Evolutionary conservation across 345 rosid genomes (phyloP).

Genomic region (Nephelium lappaceum): DNA sequence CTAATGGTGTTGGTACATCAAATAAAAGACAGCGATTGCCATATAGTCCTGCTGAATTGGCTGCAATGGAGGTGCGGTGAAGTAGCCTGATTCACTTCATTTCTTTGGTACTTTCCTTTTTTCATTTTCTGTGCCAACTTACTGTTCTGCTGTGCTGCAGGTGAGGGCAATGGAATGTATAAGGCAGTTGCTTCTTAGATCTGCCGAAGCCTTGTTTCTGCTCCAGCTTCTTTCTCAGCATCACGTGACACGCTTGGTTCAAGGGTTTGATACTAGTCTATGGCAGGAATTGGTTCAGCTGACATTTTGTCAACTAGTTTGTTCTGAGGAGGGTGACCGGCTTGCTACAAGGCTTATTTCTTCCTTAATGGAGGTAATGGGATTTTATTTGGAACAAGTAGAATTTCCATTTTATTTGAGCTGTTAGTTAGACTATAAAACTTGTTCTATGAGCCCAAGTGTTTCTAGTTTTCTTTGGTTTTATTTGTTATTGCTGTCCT

Average conservation of each 20-base stretch:
- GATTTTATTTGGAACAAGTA: background rate
- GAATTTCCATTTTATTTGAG: background rate
- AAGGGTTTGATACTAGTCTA: constrained; percentile 69
- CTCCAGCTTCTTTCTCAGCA: constrained; percentile 90
- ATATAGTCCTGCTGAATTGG: constrained; percentile 86
- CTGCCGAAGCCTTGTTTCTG: constrained; percentile 94
- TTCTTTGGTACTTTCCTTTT: constrained; percentile 8
- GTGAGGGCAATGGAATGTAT: constrained; percentile 97
- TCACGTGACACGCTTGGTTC: constrained; percentile 82
- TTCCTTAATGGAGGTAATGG: constrained; percentile 83
- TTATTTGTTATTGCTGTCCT: constrained; percentile 8
- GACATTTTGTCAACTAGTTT: constrained; percentile 91
- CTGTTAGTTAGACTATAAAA: constrained; percentile 4
- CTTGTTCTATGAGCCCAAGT: background rate
- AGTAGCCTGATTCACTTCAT: constrained; percentile 22
- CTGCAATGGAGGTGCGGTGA: constrained; percentile 82
- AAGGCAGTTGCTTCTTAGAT: constrained; percentile 93
- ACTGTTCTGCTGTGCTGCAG: constrained; percentile 42
- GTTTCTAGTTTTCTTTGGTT: constrained; percentile 7
- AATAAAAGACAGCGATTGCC: constrained; percentile 88
- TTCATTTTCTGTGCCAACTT: constrained; percentile 15
- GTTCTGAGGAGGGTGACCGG: constrained; percentile 93
- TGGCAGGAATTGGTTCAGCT: constrained; percentile 69
- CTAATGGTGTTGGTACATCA: constrained; percentile 63
- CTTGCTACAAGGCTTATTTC: constrained; percentile 88